phyloP scores from a whole-genome alignment of 2,329 filamentous ascomycete species.

The Coniochaeta sp. region DNA sequence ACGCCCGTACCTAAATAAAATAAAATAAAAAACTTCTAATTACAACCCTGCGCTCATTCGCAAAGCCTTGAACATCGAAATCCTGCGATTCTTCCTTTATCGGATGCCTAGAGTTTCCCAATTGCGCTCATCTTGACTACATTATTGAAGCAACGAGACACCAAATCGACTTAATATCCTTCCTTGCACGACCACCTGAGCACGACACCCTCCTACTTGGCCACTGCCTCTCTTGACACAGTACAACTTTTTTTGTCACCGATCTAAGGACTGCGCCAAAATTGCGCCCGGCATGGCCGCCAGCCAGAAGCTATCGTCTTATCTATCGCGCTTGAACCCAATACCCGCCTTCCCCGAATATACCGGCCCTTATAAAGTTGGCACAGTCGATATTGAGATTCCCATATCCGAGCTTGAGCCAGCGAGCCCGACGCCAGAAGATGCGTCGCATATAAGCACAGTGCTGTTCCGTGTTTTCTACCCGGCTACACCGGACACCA shows the following conservation, averaged over 20 bases:
- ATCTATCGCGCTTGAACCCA: slow-evolving; percentile 54
- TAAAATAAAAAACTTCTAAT: background rate
- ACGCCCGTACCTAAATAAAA: background rate
- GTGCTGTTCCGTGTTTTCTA: slow-evolving; percentile 80
- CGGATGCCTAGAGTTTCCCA: no score
- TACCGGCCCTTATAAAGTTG: slow-evolving; percentile 70
- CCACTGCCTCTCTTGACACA: background rate
- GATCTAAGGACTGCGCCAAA: background rate
- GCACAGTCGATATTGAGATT: slow-evolving; percentile 74
- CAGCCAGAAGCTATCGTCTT: slow-evolving; percentile 31
- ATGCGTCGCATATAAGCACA: slow-evolving; percentile 56
- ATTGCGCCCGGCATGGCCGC: background rate
- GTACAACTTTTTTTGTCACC: background rate
- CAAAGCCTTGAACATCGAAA: background rate
- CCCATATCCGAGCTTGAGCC: slow-evolving; percentile 53
- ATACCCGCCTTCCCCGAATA: slow-evolving; percentile 68
- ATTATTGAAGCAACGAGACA: background rate
- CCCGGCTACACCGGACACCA: slow-evolving; percentile 50
- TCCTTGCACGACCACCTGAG: background rate
- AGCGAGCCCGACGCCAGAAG: slow-evolving; percentile 44
- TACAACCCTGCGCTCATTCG: background rate
- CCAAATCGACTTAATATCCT: background rate
- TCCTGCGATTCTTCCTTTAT: background rate
- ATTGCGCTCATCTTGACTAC: background rate
- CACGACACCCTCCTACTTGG: background rate